Base-by-base conservation (phyloP, 805 yeast species). In the Kazachstania psychrophila region DNA sequence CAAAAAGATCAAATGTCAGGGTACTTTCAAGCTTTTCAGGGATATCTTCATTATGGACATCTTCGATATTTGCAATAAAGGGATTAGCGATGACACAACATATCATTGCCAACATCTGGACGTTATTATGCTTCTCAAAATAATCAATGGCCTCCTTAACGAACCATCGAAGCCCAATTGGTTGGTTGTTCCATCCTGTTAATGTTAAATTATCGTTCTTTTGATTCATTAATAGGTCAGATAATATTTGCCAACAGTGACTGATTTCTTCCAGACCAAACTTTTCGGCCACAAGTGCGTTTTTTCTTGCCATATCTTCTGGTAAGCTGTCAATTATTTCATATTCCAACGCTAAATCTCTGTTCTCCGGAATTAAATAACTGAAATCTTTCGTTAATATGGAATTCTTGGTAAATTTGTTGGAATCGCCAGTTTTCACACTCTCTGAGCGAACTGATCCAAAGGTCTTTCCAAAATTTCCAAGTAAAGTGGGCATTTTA, bases 91-190 rank as follows among this genome's bases (percentile, higher is more conserved):
- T 59, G 4, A 85, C 68, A 58, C 95, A 84, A 3, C 89, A 73
- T 45, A 87, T 58, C 86, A 84, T 82, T 1, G 94, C 95, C 17
- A 88, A 62, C 95, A 89, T 85, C 56, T 89, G 96, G 19, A 85
- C 60, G 49, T 89, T 80, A 2, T 78, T 75, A 28, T 66, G 51
- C 23, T 49, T 60, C 47, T 79, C 92, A 52, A 78, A 86, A 47
- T 79, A 78, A 1, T 56, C 51, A 50, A 88, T 65, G 27, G 86
- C 63, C 41, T 75, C 73, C 18, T 67, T 67, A 0, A 85, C 66
- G 16, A 85, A 61, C 82, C 85, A 74, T 10, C 67, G 47, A 27
- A 76, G 68, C 1, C 94, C 95, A 54, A 79, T 72, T 0, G 87
- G 88, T 54, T 84, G 94, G 4, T 71, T 60, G 0, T 89, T 89